A percentile compares a stretch with the other conserved stretches of the same genome.
Evolutionary conservation across 2,329 filamentous ascomycete genomes (phyloP).

Genomic region (Neofusicoccum umdonicola): DNA sequence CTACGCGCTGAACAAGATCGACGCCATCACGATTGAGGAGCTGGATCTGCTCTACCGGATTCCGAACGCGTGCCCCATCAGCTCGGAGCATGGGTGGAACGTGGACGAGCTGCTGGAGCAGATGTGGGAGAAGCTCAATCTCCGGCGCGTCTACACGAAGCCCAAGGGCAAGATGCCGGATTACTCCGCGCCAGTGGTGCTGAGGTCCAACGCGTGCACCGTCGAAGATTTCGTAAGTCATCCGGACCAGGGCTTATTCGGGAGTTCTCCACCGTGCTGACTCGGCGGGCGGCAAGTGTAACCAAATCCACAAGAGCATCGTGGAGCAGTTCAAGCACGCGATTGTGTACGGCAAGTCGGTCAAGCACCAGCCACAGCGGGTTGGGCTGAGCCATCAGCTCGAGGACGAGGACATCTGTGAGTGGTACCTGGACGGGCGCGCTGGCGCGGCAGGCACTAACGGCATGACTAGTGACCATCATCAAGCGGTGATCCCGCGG

Average conservation of each 20-base stretch:
- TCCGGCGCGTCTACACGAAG: constrained; percentile 94
- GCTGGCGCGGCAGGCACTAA: constrained; percentile 23
- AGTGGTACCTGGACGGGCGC: constrained; percentile 32
- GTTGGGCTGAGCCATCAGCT: constrained; percentile 90
- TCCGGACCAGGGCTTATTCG: not conserved
- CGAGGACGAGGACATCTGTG: constrained; percentile 95
- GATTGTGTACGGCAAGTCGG: constrained; percentile 94
- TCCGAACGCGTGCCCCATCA: constrained; percentile 94
- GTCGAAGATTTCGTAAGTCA: constrained; percentile 92
- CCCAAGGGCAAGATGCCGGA: constrained; percentile 94
- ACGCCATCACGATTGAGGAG: constrained; percentile 96
- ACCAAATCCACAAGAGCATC: constrained; percentile 94
- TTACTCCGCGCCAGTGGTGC: constrained; percentile 86
- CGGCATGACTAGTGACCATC: constrained; percentile 38
- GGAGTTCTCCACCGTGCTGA: constrained; percentile 32
- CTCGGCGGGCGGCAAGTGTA: constrained; percentile 63
- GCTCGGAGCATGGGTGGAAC: constrained; percentile 94
- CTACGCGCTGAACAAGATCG: constrained; percentile 98
- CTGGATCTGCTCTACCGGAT: constrained; percentile 94
- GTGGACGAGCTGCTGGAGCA: constrained; percentile 92
- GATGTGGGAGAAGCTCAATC: constrained; percentile 97
- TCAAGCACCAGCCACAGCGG: constrained; percentile 97
- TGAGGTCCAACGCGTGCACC: constrained; percentile 77
- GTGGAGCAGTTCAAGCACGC: constrained; percentile 93
- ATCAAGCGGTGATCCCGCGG: constrained; percentile 37